These are phyloP conservation scores for Kalanchoe fedtschenkoi DNA, from an alignment of 164 flowering plant species.

Conservation along the genomic window DNA sequence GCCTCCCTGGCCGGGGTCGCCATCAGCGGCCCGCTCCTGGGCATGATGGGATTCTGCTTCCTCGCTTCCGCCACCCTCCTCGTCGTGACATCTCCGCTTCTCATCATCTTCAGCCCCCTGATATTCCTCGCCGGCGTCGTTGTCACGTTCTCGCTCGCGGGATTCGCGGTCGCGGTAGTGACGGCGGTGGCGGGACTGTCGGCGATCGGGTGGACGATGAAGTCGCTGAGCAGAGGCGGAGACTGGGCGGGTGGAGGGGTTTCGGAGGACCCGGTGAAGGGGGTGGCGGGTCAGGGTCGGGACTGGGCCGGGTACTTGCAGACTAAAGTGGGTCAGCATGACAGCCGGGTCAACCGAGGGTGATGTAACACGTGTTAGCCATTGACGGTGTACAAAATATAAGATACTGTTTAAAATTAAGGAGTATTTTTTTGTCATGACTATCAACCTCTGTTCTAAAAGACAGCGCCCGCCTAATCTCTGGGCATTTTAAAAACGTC, in stretches of 20 bases:
- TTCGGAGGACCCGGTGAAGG: background rate
- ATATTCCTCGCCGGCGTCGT: slow-evolving; percentile 12
- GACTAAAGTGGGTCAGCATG: slow-evolving; percentile 4
- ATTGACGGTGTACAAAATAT: too few species aligned
- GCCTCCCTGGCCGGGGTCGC: slow-evolving; percentile 16
- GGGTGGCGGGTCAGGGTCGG: slow-evolving; percentile 5
- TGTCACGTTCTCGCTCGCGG: background rate
- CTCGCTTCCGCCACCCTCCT: slow-evolving; percentile 14
- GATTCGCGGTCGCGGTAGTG: slow-evolving; percentile 13
- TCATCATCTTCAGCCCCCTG: slow-evolving; percentile 23
- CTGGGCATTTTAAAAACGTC: too few species aligned
- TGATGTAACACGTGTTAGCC: too few species aligned
- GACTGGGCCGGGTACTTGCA: slow-evolving; percentile 12
- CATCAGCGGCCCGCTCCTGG: slow-evolving; percentile 17
- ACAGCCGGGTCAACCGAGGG: background rate
- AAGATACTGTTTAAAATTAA: too few species aligned
- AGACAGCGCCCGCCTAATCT: too few species aligned
- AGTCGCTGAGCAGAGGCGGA: background rate
- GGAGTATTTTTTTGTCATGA: too few species aligned
- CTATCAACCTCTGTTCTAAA: too few species aligned
- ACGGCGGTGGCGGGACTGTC: slow-evolving; percentile 16
- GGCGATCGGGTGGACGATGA: slow-evolving; percentile 14
- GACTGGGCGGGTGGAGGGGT: background rate
- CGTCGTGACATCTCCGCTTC: slow-evolving; percentile 19
- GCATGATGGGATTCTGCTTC: slow-evolving; percentile 17